Evolutionary conservation across 208 protist species (phyloP), one percentile per base, ranked within the genome.

Genomic region (Leishmania braziliensis): DNA sequence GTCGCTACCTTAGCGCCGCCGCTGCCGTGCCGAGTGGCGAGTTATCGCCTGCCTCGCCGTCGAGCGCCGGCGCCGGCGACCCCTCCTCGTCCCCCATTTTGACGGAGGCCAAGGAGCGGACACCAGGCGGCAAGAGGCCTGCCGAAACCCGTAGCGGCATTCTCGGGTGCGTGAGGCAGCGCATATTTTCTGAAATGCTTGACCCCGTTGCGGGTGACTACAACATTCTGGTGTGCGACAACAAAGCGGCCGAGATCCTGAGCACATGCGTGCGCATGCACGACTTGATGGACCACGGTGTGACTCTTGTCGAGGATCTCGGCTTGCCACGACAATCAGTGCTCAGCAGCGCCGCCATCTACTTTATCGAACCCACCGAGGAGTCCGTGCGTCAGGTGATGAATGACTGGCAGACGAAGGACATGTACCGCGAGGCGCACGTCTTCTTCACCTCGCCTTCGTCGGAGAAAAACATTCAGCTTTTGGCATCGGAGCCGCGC

Each of bases 271-370:
- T 94, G 56, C 90, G 90, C 78, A 92, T 97, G 86, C 84, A 94
- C 78, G 92, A 97, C 62, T 79, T 97, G 60, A 93, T 95, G 91
- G 88, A 89, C 60, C 91, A 95, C 77, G 91, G 90, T 71, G 86
- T 95, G 16, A 90, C 90, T 26, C 84, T 95, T n/a, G 86, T 97
- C 2, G 93, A 97, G 86, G 90, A 95, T 72, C 81, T 97, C 36
- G 54, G 77, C 29, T 86, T 89, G 53, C 77, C 75, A 20, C 86
- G 92, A 9, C 91, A 97, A 82, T 91, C 93, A 3, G 85, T 97
- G 10, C 87, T 94, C 56, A 88, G 66, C 73, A 93, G 86, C 75
- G 86, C 89, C 43, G 93, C 87, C 39, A 75, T 96, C 39, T 97
- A 97, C 80, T 89, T 97, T 26, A 90, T 95, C 73, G 66, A 77